Base-by-base conservation (phyloP, 164 flowering plant species). In the Nymphaea thermarum region DNA sequence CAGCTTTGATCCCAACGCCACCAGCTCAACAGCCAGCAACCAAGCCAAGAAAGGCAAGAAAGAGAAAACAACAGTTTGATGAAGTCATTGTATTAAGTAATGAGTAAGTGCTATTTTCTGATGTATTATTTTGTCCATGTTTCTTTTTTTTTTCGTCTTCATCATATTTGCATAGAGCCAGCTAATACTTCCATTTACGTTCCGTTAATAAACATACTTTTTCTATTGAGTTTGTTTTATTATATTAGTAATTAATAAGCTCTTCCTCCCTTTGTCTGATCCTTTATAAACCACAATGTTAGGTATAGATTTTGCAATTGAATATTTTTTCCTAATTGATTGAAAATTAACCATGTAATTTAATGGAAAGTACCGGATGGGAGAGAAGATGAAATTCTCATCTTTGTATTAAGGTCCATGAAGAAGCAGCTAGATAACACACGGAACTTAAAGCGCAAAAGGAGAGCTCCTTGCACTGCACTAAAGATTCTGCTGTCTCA, bases 401-500 rank as follows among this genome's bases (percentile, higher is more conserved):
- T 25, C 36, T 25, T 25, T 25, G 36, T 25, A 25, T 25, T 25
- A 25, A 94, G 99, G 75, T 62, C 55, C 43, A 81, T 91, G 73
- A 84, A 77, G 75, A 74, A 75, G 63, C 73, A 78, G 4, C 85
- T 92, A 14, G 43, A 81, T n/a, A 80, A 86, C 72, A 14, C 81
- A 57, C 76, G 80, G 59, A 76, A 76, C 66, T 61, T 90, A 41
- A 12, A 73, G 47, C 74, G 83, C 59, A 77, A 74, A 73, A 82
- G 76, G 68, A 85, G 74, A n/a, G 66, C 77, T n/a, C 91, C 92
- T 55, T 67, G 64, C 44, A 65, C 92, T 66, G 63, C 78, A 69
- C 73, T 90, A 70, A 90, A 73, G 63, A 57, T 77, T 41, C 85
- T 95, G 96, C 90, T 71, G 72, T 71, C 70, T 43, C 78, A 71